A percentile compares a stretch with the other conserved stretches of the same genome.
These are phyloP conservation scores for Emydomyces testavorans DNA, from an alignment of 2,329 filamentous ascomycete species.

Conservation along the genomic window DNA sequence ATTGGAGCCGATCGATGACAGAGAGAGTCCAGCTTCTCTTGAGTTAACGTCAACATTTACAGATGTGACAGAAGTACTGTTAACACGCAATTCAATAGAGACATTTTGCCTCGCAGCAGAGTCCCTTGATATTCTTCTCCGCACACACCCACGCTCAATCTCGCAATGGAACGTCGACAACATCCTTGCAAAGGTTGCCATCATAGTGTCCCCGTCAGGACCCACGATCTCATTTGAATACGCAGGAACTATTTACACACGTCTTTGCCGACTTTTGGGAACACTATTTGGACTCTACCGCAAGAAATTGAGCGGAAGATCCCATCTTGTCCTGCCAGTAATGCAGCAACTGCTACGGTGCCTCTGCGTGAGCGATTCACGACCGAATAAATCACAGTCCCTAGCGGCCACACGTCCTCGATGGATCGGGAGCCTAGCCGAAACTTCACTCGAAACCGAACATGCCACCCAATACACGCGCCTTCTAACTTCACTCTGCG, in stretches of 20 bases:
- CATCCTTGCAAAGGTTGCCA: constrained; percentile 30
- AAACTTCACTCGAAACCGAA: constrained; percentile 25
- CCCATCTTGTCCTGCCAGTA: constrained; percentile 46
- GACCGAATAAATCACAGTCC: constrained; percentile 16
- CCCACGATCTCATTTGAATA: constrained; percentile 25
- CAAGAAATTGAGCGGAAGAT: constrained; percentile 47
- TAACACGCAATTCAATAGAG: constrained; percentile 26
- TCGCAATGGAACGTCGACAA: constrained; percentile 38
- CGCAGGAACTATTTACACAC: constrained; percentile 39
- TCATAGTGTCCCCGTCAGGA: constrained; percentile 27
- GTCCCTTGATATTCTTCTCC: constrained; percentile 31
- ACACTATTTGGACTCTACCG: constrained; percentile 47
- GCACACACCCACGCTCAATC: constrained; percentile 32
- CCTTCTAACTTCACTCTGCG: constrained; percentile 49
- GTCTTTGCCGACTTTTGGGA: constrained; percentile 44
- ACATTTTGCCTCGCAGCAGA: constrained; percentile 33
- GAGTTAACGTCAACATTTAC: constrained; percentile 31
- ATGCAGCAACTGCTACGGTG: constrained; percentile 46
- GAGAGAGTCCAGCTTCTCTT: constrained; percentile 27
- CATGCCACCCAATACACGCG: constrained; percentile 44
- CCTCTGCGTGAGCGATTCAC: constrained; percentile 42
- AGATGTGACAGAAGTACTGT: constrained; percentile 24
- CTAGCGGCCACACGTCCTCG: constrained; percentile 16
- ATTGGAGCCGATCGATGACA: constrained; percentile 28
- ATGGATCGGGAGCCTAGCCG: constrained; percentile 15